Conservation (phyloP, 192 early-diverging fungal species). For the Endogone sp. region DNA sequence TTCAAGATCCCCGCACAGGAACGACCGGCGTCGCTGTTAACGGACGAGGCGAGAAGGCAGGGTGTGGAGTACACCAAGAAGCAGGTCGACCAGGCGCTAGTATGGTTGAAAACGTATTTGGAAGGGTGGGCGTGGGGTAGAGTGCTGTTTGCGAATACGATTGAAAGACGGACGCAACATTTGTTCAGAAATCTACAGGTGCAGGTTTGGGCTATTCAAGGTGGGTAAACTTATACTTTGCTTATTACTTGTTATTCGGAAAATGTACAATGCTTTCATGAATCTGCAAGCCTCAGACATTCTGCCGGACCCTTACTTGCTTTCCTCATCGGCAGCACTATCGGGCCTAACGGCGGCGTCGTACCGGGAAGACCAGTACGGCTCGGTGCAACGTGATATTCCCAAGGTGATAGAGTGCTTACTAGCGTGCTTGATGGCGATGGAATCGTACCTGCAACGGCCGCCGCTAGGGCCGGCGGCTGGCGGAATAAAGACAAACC, state of each 20-base stretch:
- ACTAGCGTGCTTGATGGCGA: constrained; percentile 13
- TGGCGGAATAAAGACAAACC: not conserved
- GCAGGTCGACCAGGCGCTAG: not conserved
- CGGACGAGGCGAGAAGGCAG: not conserved
- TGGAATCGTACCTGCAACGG: constrained; percentile 10
- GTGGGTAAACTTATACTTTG: constrained; percentile 9
- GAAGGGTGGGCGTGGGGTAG: not conserved
- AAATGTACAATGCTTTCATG: too few species aligned
- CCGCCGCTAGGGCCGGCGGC: constrained; percentile 9
- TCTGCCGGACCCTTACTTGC: too few species aligned
- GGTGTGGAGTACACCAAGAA: not conserved
- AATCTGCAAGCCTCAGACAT: too few species aligned
- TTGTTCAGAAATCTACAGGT: constrained; percentile 16
- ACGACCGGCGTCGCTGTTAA: not conserved
- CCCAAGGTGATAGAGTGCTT: constrained; percentile 18
- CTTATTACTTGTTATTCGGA: not conserved
- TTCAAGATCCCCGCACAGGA: not conserved
- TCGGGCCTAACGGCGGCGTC: constrained; percentile 22
- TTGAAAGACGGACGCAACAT: constrained; percentile 2
- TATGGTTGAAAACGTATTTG: not conserved
- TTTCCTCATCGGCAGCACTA: too few species aligned
- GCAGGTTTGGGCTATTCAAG: constrained; percentile 21
- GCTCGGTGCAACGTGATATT: constrained; percentile 30
- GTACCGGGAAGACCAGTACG: constrained; percentile 20
- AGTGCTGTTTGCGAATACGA: not conserved